Evolutionary conservation across 2,329 filamentous ascomycete species (phyloP).

Genomic region (Pyrenochaeta sp.): DNA sequence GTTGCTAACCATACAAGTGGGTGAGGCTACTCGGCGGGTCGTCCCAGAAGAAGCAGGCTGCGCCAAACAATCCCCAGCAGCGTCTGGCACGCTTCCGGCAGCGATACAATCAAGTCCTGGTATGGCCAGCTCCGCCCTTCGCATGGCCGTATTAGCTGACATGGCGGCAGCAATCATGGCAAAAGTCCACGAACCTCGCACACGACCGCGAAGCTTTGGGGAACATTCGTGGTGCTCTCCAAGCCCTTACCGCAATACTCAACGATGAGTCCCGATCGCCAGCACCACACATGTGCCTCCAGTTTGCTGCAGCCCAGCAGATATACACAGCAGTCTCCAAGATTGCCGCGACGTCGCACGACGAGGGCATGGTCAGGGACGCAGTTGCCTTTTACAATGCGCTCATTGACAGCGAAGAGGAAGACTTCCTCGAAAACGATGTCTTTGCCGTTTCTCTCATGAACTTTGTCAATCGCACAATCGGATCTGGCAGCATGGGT

Average conservation of each 20-base stretch:
- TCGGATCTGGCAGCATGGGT: constrained; percentile 75
- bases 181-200: constrained; percentile 61
- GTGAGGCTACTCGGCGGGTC: constrained; percentile 69
- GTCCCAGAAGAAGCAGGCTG: constrained; percentile 58
- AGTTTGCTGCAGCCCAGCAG: constrained; percentile 84
- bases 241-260: constrained; percentile 72
- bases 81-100: constrained; percentile 69
- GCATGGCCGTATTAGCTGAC: constrained; percentile 17
- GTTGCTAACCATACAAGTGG: constrained; percentile 56
- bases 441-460: constrained; percentile 88
- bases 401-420: constrained; percentile 94
- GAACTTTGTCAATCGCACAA: constrained; percentile 81
- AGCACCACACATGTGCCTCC: constrained; percentile 88
- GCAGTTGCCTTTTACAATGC: constrained; percentile 88
- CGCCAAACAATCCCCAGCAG: constrained; percentile 65
- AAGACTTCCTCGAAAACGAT: constrained; percentile 88
- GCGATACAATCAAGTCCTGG: constrained; percentile 67
- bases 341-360: constrained; percentile 84
- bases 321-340: constrained; percentile 90
- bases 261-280: constrained; percentile 89
- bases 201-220: constrained; percentile 61
- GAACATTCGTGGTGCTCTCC: constrained; percentile 62
- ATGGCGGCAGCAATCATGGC: constrained; percentile 65
- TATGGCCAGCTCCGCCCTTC: constrained; percentile 30
- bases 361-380: constrained; percentile 85